phyloP scores from a whole-genome alignment of 1,139 yeast genomes.

The Debaryomycetaceae sp. region DNA sequence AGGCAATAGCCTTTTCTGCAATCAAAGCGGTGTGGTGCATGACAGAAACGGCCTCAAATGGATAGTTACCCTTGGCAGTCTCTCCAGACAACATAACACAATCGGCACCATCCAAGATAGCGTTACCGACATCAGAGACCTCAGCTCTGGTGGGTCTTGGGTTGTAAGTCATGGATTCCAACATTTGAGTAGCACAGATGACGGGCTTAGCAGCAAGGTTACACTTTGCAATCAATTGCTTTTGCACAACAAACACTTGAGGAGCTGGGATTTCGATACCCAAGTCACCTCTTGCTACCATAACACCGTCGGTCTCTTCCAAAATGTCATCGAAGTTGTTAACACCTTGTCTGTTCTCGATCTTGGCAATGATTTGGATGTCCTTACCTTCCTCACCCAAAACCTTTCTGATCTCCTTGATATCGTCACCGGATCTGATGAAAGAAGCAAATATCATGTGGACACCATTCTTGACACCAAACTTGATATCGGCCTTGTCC shows the following conservation, averaged over 20 bases:
- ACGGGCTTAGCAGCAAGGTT: conserved; percentile 99
- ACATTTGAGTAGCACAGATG: conserved; percentile 99
- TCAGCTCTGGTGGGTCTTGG: conserved; percentile 99
- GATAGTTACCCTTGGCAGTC: conserved; percentile 99
- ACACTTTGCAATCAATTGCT: conserved; percentile 98
- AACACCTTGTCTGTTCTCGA: conserved; percentile 99
- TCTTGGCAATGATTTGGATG: conserved; percentile 93
- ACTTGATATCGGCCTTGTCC: conserved; percentile 85
- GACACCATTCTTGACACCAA: conserved; percentile 95
- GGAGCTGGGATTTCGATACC: conserved; percentile 99
- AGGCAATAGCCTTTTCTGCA: conserved; percentile 96
- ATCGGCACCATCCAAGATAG: conserved; percentile 98
- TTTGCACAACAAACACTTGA: conserved; percentile 97
- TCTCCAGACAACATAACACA: conserved; percentile 99
- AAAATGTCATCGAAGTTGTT: conserved; percentile 97
- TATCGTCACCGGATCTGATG: conserved; percentile 92
- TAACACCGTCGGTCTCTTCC: conserved; percentile 94
- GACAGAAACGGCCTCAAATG: conserved; percentile 94
- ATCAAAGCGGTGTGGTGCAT: conserved; percentile 97
- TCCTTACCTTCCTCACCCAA: conserved; percentile 96
- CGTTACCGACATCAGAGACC: conserved; percentile 98
- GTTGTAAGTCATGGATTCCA: conserved; percentile 98
- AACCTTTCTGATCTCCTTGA: conserved; percentile 84
- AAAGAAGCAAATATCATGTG: conserved; percentile 98
- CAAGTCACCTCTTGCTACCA: conserved; percentile 99